phyloP scores from a whole-genome alignment of 176 grass and related monocot species.

The Tuctoria greenei region DNA sequence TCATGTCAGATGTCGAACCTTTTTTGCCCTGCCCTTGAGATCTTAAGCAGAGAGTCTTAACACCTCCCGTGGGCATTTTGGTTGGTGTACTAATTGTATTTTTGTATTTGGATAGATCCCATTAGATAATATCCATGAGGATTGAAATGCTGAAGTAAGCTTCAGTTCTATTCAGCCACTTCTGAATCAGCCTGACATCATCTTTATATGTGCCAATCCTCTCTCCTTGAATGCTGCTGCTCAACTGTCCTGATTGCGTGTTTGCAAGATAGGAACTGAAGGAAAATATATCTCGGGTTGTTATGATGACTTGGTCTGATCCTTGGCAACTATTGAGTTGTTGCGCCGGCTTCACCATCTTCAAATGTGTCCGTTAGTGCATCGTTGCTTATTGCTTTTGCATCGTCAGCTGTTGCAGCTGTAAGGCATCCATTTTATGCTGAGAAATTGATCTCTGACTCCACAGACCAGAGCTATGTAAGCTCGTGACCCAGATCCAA shows the following conservation, averaged over 20 bases:
- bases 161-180: background rate
- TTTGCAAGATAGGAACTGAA: constrained; percentile 32
- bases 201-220: background rate
- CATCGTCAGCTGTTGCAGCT: background rate
- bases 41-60: background rate
- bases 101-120: constrained; percentile 35
- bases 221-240: constrained; percentile 4
- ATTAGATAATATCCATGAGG: constrained; percentile 6
- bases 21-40: constrained; percentile 26
- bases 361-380: background rate
- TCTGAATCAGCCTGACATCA: background rate
- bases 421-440: background rate
- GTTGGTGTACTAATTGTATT: constrained; percentile 28
- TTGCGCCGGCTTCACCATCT: constrained; percentile 26
- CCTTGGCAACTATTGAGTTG: constrained; percentile 24
- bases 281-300: background rate
- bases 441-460: background rate
- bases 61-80: constrained; percentile 32
- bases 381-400: too few species aligned
- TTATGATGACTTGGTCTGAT: constrained; percentile 28
- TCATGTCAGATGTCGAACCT: constrained; percentile 30
- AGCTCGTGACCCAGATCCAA: constrained; percentile 21
- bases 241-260: constrained; percentile 24
- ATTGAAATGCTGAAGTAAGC: constrained; percentile 5
- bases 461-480: background rate